Conservation (phyloP, 2,329 filamentous ascomycete species). For the Beauveria sp. region DNA sequence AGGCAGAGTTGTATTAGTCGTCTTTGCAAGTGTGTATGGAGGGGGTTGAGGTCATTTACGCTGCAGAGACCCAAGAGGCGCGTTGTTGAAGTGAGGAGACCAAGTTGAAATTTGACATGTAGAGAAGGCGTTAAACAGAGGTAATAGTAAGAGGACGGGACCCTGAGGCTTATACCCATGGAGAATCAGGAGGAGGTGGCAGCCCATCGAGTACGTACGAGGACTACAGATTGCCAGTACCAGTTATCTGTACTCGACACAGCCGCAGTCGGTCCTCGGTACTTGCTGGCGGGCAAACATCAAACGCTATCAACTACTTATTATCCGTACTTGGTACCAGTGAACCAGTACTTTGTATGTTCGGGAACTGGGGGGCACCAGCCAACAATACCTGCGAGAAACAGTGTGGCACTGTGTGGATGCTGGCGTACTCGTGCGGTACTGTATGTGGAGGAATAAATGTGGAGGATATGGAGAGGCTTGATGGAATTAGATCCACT, state of each 20-base stretch:
- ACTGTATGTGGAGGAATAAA: not conserved
- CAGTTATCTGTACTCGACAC: no score
- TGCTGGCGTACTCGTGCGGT: no score
- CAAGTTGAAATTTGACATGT: not conserved
- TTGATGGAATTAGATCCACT: not conserved
- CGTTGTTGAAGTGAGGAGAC: not conserved
- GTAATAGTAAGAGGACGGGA: not conserved
- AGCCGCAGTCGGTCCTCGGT: conserved; percentile 1
- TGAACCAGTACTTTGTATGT: no score
- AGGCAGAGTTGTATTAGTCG: not conserved
- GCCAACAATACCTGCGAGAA: not conserved
- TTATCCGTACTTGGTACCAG: no score
- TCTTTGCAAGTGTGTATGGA: not conserved
- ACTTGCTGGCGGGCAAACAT: not conserved
- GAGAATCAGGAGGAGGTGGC: not conserved
- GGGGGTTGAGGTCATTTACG: not conserved
- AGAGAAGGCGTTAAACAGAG: not conserved
- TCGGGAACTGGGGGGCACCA: no score
- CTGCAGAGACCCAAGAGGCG: not conserved
- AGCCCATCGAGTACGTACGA: no score
- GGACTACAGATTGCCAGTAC: no score
- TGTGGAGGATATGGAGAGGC: not conserved
- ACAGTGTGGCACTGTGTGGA: not conserved
- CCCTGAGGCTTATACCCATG: conserved; percentile 5
- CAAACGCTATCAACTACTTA: no score